Evolutionary conservation across 139 green algal species (phyloP), one percentile per base, ranked within the genome.

Genomic region (Diplosphaera chodatii): DNA sequence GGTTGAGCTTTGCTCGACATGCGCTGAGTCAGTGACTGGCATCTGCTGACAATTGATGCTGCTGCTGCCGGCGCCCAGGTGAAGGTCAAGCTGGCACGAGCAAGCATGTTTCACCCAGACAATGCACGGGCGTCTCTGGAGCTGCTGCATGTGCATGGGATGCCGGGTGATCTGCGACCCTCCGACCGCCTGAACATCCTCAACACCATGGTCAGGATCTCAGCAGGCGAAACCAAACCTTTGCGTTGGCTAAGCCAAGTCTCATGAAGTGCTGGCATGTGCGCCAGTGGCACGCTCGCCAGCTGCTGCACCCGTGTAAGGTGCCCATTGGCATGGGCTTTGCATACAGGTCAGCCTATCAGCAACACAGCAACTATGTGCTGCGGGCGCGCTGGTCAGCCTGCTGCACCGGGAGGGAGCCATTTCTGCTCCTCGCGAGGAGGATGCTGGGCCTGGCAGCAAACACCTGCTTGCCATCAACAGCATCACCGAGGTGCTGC

Each of bases 361-460:
- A 20, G 56, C 62, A 4, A 62, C 63, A 48, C 78, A 79, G 63
- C 78, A 85, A 62, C 76, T 84, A 3, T 82, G 74, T 55, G 86
- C 86, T 25, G 82, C 81, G 15, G 82, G 85, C 8, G 86, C 86
- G 5, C 71, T 91, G 70, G 32, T 91, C 31, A 71, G 70, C 4
- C 67, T 87, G 21, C 55, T 91, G 67, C 27, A 74, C 21, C 68
- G 70, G 32, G 78, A 83, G 29, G 62, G 74, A 40, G 23, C 33
- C n/a, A 32, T 67, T 4, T 32, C 37, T 21, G 56, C 55, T 30
- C 55, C 64, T n/a, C 74, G 71, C 4, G 65, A 48, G 18, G 40
- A 40, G 62, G 27, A 16, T 40, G 4, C n/a, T 70, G 18, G 29
- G 66, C 33, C 16, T 34, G 30, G 20, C 15, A 15, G 40, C n/a